Conservation (phyloP, 2,329 filamentous ascomycete genomes). For the Ilyonectria robusta region DNA sequence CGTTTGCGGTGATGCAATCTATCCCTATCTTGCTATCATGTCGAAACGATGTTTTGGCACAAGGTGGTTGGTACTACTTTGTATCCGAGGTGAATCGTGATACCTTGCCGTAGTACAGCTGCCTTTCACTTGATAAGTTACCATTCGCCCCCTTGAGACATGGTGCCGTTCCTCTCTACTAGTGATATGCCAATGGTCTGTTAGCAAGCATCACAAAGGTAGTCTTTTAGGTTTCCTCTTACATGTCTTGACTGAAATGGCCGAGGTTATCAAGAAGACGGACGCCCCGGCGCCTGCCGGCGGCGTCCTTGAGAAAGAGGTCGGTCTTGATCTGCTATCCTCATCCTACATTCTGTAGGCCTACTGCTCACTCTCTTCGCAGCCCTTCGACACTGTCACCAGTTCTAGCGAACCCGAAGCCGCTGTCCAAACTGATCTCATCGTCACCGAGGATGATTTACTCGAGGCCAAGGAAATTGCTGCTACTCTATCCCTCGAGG, state of each 20-base stretch:
- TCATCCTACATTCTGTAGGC: background rate
- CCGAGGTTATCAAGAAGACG: slow-evolving; percentile 4
- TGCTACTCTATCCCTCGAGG: slow-evolving; percentile 51
- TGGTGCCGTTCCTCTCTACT: background rate
- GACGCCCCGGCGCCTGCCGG: background rate
- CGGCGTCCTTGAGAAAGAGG: slow-evolving; percentile 8
- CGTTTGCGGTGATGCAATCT: background rate
- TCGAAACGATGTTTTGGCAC: background rate
- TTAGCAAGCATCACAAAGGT: background rate
- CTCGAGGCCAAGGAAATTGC: slow-evolving; percentile 59
- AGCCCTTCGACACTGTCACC: background rate
- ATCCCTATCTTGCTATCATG: background rate
- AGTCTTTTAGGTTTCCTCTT: background rate
- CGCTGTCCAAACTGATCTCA: slow-evolving; percentile 43
- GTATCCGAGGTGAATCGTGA: background rate
- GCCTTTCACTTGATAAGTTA: background rate
- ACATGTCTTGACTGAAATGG: background rate
- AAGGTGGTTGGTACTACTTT: background rate
- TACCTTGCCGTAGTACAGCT: background rate
- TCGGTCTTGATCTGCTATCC: background rate
- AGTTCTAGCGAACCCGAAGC: slow-evolving; percentile 2
- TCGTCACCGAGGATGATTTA: slow-evolving; percentile 60
- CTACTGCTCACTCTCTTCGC: background rate
- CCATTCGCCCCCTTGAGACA: background rate
- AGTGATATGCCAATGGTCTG: background rate